Conservation (phyloP, 2,329 filamentous ascomycete genomes). For the Ophiostoma triangulosporum region DNA sequence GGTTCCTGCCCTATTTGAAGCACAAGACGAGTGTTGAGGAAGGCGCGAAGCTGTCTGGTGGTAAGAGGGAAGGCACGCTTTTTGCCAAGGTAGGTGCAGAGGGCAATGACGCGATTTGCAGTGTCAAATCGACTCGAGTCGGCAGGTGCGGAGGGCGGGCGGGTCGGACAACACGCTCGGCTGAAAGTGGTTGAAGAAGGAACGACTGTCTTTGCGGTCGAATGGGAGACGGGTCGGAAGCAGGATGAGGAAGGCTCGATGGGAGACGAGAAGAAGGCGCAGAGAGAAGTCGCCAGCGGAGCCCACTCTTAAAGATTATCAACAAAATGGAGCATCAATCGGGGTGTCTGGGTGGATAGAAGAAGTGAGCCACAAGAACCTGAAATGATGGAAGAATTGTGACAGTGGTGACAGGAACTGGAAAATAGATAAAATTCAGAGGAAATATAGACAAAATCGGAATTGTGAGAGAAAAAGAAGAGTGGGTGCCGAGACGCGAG, state of each 20-base stretch:
- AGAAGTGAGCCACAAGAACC: neutral
- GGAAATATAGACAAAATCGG: neutral
- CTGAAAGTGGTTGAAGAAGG: neutral
- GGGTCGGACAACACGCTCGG: neutral
- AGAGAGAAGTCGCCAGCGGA: neutral
- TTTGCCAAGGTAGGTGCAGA: neutral
- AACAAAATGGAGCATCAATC: neutral
- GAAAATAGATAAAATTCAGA: neutral
- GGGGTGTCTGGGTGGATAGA: neutral
- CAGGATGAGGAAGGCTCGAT: neutral
- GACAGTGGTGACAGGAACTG: neutral
- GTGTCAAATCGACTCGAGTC: neutral
- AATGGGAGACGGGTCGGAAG: neutral
- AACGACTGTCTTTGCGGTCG: neutral
- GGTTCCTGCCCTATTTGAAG: neutral
- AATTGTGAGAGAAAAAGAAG: neutral
- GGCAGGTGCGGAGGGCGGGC: neutral
- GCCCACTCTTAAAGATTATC: neutral
- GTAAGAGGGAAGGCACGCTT: neutral
- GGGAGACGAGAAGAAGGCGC: neutral
- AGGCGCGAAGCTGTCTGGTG: neutral
- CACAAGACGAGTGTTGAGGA: neutral
- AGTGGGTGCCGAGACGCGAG: slow-evolving; percentile 4
- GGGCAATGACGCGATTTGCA: neutral
- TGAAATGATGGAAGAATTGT: neutral